These are phyloP conservation scores for Sugiyamaella grinbergsii DNA, from an alignment of 1,139 yeast genomes.

Conservation along the genomic window DNA sequence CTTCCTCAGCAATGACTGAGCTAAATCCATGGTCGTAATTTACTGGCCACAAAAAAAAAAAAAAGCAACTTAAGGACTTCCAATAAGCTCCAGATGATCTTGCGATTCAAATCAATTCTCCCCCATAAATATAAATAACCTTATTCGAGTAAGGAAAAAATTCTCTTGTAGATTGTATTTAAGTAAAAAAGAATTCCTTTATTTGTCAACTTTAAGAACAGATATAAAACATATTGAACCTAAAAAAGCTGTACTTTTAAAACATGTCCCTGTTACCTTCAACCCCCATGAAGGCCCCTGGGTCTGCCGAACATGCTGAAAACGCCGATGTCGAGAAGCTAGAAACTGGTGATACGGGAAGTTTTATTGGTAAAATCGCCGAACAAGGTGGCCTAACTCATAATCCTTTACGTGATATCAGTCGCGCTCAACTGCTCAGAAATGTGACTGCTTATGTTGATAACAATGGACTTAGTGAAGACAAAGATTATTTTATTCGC, in stretches of 20 bases:
- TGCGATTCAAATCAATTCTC: background rate
- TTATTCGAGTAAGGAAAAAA: too few species aligned
- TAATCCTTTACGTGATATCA: constrained; percentile 33
- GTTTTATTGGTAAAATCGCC: constrained; percentile 28
- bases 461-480: constrained; percentile 57
- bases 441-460: constrained; percentile 73
- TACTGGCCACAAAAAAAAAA: background rate
- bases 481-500: constrained; percentile 61
- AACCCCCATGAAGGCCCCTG: constrained; percentile 31
- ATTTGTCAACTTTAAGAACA: too few species aligned
- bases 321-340: constrained; percentile 19
- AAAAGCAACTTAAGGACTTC: background rate
- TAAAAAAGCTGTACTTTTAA: too few species aligned
- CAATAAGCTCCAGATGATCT: background rate
- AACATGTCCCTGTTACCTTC: constrained; percentile 25
- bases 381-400: constrained; percentile 33
- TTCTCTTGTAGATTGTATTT: too few species aligned
- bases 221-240: too few species aligned
- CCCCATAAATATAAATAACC: background rate
- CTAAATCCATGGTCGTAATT: too few species aligned
- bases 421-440: constrained; percentile 42
- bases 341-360: constrained; percentile 13
- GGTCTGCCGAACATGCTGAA: constrained; percentile 22
- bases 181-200: too few species aligned
- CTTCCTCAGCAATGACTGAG: too few species aligned